phyloP scores from a whole-genome alignment of 495 filamentous ascomycete genomes.

The Penicillium manginii region DNA sequence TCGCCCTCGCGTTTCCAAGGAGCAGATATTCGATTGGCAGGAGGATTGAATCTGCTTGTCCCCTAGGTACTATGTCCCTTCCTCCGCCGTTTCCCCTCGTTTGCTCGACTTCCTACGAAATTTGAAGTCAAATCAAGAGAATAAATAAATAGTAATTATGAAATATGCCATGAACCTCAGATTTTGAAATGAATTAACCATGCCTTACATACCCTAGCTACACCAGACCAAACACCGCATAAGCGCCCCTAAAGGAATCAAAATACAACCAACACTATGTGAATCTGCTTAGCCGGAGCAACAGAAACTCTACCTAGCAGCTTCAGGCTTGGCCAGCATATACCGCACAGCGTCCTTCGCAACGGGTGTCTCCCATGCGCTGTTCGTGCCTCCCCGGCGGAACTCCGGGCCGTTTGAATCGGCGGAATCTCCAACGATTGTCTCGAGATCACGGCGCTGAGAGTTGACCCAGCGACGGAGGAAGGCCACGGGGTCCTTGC shows the following conservation, averaged over 20 bases:
- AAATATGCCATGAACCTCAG: slow-evolving; percentile 7
- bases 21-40: too few relatives aligned
- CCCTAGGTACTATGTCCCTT: too few relatives aligned
- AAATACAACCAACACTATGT: slow-evolving; percentile 16
- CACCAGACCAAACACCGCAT: slow-evolving; percentile 42
- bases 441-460: slow-evolving; percentile 88
- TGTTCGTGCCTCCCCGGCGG: slow-evolving; percentile 54
- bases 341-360: slow-evolving; percentile 53
- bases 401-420: slow-evolving; percentile 62
- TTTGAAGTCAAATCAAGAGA: not conserved
- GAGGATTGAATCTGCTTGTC: too few relatives aligned
- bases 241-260: slow-evolving; percentile 36
- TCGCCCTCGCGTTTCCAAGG: too few relatives aligned
- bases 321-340: slow-evolving; percentile 51
- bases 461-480: slow-evolving; percentile 81
- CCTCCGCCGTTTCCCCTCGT: too few relatives aligned
- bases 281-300: slow-evolving; percentile 12
- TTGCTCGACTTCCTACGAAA: too few relatives aligned
- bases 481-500: slow-evolving; percentile 80
- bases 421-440: slow-evolving; percentile 80
- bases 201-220: slow-evolving; percentile 27
- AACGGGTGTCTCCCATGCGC: slow-evolving; percentile 58
- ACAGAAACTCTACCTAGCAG: slow-evolving; percentile 27
- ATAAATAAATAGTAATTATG: not conserved
- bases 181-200: slow-evolving; percentile 26